Base-by-base conservation (phyloP, 345 rosid genomes). In the Eucalyptus polyanthemos region DNA sequence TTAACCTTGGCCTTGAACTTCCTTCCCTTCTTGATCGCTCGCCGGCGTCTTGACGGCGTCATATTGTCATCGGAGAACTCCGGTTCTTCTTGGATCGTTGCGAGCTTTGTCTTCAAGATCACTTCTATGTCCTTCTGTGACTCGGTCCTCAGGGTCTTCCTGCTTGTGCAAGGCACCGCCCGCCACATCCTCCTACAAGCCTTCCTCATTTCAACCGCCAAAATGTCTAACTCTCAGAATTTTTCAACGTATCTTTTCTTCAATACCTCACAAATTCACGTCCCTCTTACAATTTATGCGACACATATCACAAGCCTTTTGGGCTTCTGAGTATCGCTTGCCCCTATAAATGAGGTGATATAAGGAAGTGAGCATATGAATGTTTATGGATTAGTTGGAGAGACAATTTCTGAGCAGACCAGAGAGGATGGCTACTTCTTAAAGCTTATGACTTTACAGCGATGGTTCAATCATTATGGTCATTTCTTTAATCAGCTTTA, bases 91-190 rank as follows among this genome's bases (percentile, higher is more conserved):
- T 90, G 50, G 72, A 93, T 93, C 4, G 94, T 91, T 4, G 90
- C 85, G 27, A 92, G 92, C 91, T 92, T 93, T 0, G 89, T 86
- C 62, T 90, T 90, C 87, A 92, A 90, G 50, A 93, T 93, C 31
- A 90, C 93, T n/a, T 92, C 90, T 15, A 93, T 93, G 56, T 89
- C 89, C 87, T 90, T 90, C 87, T 47, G 89, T 6, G 93, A 92
- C 11, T 93, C 92, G 1, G 91, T 88, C 87, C 93, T 87, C 88
- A 89, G 67, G 50, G 88, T 60, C 44, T 88, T 90, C 87, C 80
- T 88, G 87, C 88, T 89, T 6, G 91, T 89, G 80, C 93, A 90
- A 22, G 94, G 92, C 80, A 93, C 92, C 53, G 50, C 92, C 88
- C 91, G 49, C 91, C 91, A 91, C 92, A 92, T 90, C 88, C 83